phyloP scores from a whole-genome alignment of 2,329 filamentous ascomycete genomes.

The Saccharata proteae region DNA sequence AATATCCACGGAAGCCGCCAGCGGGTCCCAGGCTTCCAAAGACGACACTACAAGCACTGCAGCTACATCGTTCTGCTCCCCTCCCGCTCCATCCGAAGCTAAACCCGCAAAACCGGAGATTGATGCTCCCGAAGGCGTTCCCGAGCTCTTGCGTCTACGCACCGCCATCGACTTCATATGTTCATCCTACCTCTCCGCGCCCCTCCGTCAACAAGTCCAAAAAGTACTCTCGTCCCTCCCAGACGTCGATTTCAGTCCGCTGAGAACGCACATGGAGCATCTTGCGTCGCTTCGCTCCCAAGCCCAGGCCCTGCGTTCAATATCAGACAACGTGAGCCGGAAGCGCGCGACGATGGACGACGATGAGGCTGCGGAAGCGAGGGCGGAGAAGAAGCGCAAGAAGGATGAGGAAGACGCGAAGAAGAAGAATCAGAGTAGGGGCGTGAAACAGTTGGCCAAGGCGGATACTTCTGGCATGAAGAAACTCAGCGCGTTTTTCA shows the following conservation, averaged over 20 bases:
- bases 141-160: slow-evolving; percentile 50
- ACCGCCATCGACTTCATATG: slow-evolving; percentile 54
- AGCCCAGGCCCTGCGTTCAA: slow-evolving; percentile 54
- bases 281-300: slow-evolving; percentile 59
- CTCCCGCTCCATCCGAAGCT: slow-evolving; percentile 11
- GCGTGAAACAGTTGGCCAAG: slow-evolving; percentile 72
- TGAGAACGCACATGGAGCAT: slow-evolving; percentile 57
- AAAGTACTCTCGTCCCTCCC: slow-evolving; percentile 31
- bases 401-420: slow-evolving; percentile 82
- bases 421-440: slow-evolving; percentile 67
- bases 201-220: slow-evolving; percentile 33
- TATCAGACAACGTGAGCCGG: slow-evolving; percentile 53
- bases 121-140: slow-evolving; percentile 32
- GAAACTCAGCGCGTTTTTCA: slow-evolving; percentile 93
- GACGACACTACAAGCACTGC: slow-evolving; percentile 12
- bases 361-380: slow-evolving; percentile 45
- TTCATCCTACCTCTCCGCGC: slow-evolving; percentile 42
- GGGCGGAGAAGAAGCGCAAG: slow-evolving; percentile 70
- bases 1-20: slow-evolving; percentile 26
- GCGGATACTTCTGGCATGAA: slow-evolving; percentile 89
- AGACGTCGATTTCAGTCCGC: slow-evolving; percentile 51
- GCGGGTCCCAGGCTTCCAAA: slow-evolving; percentile 16
- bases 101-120: slow-evolving; percentile 12
- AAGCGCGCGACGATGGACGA: slow-evolving; percentile 52
- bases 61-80: slow-evolving; percentile 9